Percentiles rank a stretch among this genome's conserved stretches.
Conservation (phyloP, 257 asterid species). For the Solanum chilense region DNA sequence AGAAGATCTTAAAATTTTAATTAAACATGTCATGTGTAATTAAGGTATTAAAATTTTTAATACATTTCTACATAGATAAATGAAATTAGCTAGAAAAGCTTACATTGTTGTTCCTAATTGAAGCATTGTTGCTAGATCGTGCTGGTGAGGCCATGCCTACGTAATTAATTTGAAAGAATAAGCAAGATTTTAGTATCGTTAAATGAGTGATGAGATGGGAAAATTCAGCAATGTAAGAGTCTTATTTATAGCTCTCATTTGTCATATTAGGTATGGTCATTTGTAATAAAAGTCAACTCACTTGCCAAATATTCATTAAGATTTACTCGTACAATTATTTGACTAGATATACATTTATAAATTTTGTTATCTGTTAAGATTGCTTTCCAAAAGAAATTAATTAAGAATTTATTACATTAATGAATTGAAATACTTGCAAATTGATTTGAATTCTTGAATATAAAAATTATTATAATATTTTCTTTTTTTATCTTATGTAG, state of each 20-base stretch:
- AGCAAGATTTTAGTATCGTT: not conserved
- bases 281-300: not conserved
- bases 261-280: not conserved
- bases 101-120: not conserved
- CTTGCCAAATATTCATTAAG: not conserved
- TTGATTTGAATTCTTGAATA: not conserved
- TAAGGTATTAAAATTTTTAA: not conserved
- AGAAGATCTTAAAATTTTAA: not conserved
- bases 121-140: not conserved
- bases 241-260: not conserved
- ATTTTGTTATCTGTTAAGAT: not conserved
- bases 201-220: not conserved
- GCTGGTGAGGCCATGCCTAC: not conserved
- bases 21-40: not conserved
- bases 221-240: not conserved
- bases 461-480: not conserved
- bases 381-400: not conserved
- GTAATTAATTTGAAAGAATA: not conserved
- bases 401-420: not conserved
- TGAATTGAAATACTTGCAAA: not conserved
- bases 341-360: not conserved
- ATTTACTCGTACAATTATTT: not conserved
- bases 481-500: not conserved
- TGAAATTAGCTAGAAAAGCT: not conserved
- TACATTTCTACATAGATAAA: not conserved